Conservation (phyloP, 192 early-diverging fungal species). For the Coemansia reversa region DNA sequence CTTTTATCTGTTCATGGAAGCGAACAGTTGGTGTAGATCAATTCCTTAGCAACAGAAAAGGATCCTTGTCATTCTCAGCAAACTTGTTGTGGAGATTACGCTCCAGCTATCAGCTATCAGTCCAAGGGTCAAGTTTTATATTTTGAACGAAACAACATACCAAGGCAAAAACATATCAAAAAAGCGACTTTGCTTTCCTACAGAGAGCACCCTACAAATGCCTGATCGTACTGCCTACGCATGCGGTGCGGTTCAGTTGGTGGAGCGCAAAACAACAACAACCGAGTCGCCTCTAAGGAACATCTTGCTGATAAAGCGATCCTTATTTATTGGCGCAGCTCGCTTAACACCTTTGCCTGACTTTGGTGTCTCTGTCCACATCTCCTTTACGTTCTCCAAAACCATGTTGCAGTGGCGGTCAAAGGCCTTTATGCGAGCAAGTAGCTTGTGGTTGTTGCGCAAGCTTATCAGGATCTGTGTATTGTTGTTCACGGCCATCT, state of each 20-base stretch:
- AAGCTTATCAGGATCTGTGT: constrained; percentile 95
- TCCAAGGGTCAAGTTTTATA: no score
- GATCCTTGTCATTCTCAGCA: no score
- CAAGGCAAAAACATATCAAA: no score
- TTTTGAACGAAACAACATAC: no score
- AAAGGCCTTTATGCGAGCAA: constrained; percentile 98
- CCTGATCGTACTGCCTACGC: no score
- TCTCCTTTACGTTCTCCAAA: constrained; percentile 98
- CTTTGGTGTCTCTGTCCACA: constrained; percentile 96
- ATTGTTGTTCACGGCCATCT: constrained; percentile 91
- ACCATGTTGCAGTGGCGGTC: constrained; percentile 99
- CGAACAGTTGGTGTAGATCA: no score
- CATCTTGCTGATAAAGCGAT: constrained; percentile 97
- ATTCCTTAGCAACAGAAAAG: no score
- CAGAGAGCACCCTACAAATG: not conserved
- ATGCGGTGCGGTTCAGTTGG: constrained; percentile 12
- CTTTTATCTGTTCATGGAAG: no score
- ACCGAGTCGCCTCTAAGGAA: constrained; percentile 97
- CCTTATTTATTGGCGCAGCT: constrained; percentile 94
- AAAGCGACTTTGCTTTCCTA: not conserved
- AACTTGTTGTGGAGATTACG: no score
- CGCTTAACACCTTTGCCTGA: constrained; percentile 89
- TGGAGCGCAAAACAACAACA: constrained; percentile 66
- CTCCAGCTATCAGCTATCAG: no score
- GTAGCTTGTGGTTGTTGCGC: constrained; percentile 96